Conservation (phyloP, 306 rosid genomes). For the Rubus idaeus region DNA sequence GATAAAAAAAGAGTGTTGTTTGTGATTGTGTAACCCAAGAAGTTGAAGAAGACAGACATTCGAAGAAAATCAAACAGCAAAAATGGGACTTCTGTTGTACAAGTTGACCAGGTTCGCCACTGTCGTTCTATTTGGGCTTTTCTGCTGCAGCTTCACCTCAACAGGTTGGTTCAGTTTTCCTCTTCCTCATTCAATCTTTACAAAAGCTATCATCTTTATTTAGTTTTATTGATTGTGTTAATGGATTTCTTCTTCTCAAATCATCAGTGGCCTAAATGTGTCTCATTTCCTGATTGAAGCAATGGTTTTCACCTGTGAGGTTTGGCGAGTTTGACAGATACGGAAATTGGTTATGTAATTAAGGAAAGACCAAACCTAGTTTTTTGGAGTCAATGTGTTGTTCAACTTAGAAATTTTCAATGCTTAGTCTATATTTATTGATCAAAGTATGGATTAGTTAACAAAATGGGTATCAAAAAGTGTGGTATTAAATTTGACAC, state of each 20-base stretch:
- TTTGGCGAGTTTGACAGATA: conserved; percentile 12
- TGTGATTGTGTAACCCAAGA: neutral
- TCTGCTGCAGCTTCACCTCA: conserved; percentile 35
- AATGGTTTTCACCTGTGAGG: conserved; percentile 2
- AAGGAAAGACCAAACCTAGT: neutral
- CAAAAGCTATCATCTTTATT: conserved; percentile 3
- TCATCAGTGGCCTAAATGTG: neutral
- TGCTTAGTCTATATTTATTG: neutral
- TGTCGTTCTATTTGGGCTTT: conserved; percentile 37
- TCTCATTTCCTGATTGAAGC: conserved; percentile 2
- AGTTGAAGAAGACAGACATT: conserved; percentile 12
- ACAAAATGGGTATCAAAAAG: neutral
- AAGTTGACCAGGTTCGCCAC: conserved; percentile 26
- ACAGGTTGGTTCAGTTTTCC: conserved; percentile 46
- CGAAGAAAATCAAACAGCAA: neutral
- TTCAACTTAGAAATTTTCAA: neutral
- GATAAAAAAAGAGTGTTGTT: too few relatives aligned
- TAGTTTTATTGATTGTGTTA: conserved; percentile 10
- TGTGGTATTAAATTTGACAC: neutral
- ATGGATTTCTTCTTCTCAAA: conserved; percentile 9
- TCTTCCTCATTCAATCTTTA: conserved; percentile 8
- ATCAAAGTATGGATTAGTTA: neutral
- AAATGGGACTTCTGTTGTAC: conserved; percentile 28
- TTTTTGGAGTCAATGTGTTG: neutral
- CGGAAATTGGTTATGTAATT: neutral